Evolutionary conservation across 495 filamentous ascomycete genomes (phyloP), one percentile per base, ranked within the genome.

Genomic region (Penicillium taxi): DNA sequence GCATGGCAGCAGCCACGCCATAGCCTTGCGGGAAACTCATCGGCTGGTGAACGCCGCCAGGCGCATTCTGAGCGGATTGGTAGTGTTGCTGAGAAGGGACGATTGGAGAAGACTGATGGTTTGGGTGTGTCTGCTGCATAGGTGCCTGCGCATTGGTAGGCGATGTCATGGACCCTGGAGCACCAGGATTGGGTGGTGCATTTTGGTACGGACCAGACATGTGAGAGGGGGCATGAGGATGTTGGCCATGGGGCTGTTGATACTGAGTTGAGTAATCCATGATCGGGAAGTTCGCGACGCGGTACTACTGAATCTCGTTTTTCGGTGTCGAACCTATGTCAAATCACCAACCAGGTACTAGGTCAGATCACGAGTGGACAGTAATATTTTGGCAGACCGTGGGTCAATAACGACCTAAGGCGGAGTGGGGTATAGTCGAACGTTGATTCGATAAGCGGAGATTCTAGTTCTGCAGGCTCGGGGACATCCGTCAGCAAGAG

Each of bases 301-400:
- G 42, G 31, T 32, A 38, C 22, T 27, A 13, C 35, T 25, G 15
- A 20, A 18, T 55, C 31, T 56, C n/a, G n/a, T n/a, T n/a, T n/a
- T n/a, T n/a, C n/a, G n/a, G n/a, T 89, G 68, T 12, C 78, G 73
- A 20, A 93, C 74, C 63, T 94, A 86, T 0, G 78, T 63, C 6
- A 85, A 69, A 50, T 90, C 77, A 48, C 93, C 93, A 20, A 70
- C 70, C 30, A 91, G 85, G 53, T 87, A 93, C 67, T 78, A n/a
- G n/a, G n/a, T n/a, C n/a, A n/a, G n/a, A n/a, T n/a, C n/a, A n/a
- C n/a, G n/a, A n/a, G n/a, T n/a, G n/a, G n/a, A n/a, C n/a, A n/a
- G n/a, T n/a, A n/a, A n/a, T n/a, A n/a, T 49, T 56, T 50, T 56
- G 52, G 50, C 50, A 53, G 52, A 50, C 41, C 37, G 41, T 47